Percentiles rank a stretch among this genome's conserved stretches.
phyloP scores from a whole-genome alignment of 2,329 filamentous ascomycete genomes.

The Alternaria sp. region DNA sequence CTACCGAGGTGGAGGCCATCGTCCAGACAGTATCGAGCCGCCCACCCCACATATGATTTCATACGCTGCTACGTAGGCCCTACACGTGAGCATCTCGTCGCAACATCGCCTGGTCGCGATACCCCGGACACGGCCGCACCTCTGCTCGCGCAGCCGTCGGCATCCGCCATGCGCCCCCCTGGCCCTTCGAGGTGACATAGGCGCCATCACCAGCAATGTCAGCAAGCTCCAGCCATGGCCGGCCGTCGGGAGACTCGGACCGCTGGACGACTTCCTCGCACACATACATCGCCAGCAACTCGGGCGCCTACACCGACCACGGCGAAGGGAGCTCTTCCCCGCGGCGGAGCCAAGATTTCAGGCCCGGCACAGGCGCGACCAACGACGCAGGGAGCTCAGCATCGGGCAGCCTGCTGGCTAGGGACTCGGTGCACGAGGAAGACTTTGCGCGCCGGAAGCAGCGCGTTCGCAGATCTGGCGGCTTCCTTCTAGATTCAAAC shows the following conservation, averaged over 20 bases:
- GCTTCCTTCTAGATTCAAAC: conserved; percentile 55
- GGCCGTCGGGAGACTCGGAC: conserved; percentile 41
- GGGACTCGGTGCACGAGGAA: conserved; percentile 35
- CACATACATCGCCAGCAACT: conserved; percentile 39
- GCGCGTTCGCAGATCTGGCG: conserved; percentile 45
- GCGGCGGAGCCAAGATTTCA: conserved; percentile 23
- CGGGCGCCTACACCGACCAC: conserved; percentile 30
- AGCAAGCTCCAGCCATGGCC: conserved; percentile 42
- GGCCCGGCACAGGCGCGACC: conserved; percentile 16
- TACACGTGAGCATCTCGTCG: background rate
- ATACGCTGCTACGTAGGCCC: background rate
- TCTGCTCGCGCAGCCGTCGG: conserved; percentile 20
- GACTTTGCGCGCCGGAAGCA: conserved; percentile 43
- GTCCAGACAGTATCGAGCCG: background rate
- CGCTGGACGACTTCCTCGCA: conserved; percentile 42
- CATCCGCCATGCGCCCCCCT: conserved; percentile 37
- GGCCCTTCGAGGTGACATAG: conserved; percentile 32
- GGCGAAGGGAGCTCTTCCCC: conserved; percentile 39
- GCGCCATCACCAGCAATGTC: conserved; percentile 35
- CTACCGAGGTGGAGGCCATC: background rate
- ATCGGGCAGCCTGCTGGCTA: conserved; percentile 24
- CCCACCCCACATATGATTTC: conserved; percentile 12
- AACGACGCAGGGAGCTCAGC: conserved; percentile 8
- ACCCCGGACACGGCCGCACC: background rate
- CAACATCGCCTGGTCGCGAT: conserved; percentile 2